Evolutionary conservation across 179 eudicot genomes (phyloP).

Genomic region (Beta lomatogona): DNA sequence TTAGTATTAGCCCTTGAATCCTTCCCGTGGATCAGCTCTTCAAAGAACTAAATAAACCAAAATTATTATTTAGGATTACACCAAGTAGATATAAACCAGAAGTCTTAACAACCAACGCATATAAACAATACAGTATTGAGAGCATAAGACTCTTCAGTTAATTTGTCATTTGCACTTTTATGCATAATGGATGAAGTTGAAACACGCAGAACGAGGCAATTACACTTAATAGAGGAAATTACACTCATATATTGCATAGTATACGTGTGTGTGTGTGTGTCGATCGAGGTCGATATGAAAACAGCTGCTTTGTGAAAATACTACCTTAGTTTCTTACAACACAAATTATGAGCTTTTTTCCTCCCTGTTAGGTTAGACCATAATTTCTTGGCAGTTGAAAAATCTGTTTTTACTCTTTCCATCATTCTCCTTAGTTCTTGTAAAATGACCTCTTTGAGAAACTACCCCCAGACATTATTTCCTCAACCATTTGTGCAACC

Average conservation of each 20-base stretch:
- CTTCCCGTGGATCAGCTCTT: conserved; percentile 71
- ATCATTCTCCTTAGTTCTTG: background rate
- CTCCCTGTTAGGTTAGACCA: background rate
- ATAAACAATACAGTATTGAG: background rate
- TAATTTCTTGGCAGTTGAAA: background rate
- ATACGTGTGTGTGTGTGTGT: background rate
- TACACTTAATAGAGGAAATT: background rate
- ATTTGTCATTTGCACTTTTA: background rate
- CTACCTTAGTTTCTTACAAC: background rate
- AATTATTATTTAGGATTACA: background rate
- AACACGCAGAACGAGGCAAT: background rate
- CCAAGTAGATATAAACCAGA: background rate
- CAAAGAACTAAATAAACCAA: conserved; percentile 58
- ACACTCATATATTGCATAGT: background rate
- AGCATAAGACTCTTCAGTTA: background rate
- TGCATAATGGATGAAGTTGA: background rate
- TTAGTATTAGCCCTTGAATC: conserved; percentile 30
- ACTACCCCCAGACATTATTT: background rate
- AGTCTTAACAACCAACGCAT: background rate
- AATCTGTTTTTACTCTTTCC: background rate
- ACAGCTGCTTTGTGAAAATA: background rate
- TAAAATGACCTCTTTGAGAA: background rate
- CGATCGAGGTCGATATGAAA: background rate
- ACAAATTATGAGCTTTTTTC: background rate
- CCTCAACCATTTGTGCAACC: background rate